Evolutionary conservation across 2,329 filamentous ascomycete species (phyloP).

Genomic region (Fusarium anguioides): DNA sequence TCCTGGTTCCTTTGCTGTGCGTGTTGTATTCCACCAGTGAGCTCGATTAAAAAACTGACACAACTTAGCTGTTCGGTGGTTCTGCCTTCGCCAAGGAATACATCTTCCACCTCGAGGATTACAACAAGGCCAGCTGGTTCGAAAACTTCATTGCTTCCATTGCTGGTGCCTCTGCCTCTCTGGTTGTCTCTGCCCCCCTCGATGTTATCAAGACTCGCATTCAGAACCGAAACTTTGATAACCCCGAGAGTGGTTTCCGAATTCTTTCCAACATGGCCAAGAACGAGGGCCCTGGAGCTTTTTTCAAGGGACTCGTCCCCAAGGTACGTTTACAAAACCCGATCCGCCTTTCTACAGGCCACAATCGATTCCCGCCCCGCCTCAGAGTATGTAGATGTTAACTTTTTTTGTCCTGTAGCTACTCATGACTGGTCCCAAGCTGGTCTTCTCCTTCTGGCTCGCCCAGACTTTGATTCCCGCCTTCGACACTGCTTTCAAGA

Average conservation of each 20-base stretch:
- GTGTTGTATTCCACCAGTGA: constrained; percentile 49
- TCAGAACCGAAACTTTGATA: constrained; percentile 98
- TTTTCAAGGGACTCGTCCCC: constrained; percentile 97
- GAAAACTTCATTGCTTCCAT: constrained; percentile 99
- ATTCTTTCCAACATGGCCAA: constrained; percentile 94
- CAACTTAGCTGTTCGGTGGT: constrained; percentile 87
- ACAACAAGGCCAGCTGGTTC: constrained; percentile 93
- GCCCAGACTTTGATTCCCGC: constrained; percentile 97
- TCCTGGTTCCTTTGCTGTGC: constrained; percentile 93
- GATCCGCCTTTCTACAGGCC: neutral
- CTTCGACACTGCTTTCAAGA: constrained; percentile 69
- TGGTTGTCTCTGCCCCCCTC: constrained; percentile 93
- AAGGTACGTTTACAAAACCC: constrained; percentile 76
- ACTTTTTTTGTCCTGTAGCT: constrained; percentile 62
- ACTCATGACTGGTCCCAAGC: constrained; percentile 98
- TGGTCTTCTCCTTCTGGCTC: constrained; percentile 99
- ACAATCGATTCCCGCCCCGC: constrained; percentile 21
- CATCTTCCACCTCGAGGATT: constrained; percentile 87
- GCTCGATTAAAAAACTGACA: constrained; percentile 31
- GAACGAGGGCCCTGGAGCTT: constrained; percentile 85
- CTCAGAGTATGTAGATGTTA: constrained; percentile 16
- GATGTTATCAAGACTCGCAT: constrained; percentile 99
- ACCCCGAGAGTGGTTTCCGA: constrained; percentile 92
- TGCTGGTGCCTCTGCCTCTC: constrained; percentile 92
- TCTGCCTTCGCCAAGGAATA: constrained; percentile 98